Conservation (phyloP, 805 yeast genomes). For the Lipomyces japonicus region DNA sequence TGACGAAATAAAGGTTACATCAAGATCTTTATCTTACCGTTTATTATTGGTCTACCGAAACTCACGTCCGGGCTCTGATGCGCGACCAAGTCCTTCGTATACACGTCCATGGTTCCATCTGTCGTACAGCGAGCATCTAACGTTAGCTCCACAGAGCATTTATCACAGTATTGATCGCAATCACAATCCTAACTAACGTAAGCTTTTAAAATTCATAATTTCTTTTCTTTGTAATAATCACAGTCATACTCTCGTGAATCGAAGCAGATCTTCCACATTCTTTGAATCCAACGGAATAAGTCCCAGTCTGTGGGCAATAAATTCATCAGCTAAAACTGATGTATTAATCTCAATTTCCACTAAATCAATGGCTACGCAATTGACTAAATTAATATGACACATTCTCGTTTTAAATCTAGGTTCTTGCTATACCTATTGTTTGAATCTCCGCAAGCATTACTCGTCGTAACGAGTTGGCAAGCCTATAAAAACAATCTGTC, state of each 20-base stretch:
- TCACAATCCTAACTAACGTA: constrained; percentile 63
- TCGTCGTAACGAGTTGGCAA: constrained; percentile 90
- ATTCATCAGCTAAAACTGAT: constrained; percentile 94
- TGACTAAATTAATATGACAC: neutral
- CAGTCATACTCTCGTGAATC: constrained; percentile 25
- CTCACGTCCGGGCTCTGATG: constrained; percentile 43
- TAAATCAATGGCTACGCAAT: constrained; percentile 69
- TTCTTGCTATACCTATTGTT: constrained; percentile 49
- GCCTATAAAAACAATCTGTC: constrained; percentile 23
- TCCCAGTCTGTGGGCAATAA: constrained; percentile 90
- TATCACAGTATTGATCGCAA: constrained; percentile 95
- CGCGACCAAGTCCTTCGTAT: constrained; percentile 71
- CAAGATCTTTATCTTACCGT: constrained; percentile 30
- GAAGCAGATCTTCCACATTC: constrained; percentile 61
- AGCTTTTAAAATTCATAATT: neutral
- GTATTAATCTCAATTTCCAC: constrained; percentile 93
- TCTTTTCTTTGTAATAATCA: neutral
- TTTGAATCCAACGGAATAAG: constrained; percentile 81
- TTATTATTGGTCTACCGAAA: constrained; percentile 81
- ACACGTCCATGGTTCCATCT: constrained; percentile 84
- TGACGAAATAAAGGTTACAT: neutral
- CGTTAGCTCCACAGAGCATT: constrained; percentile 84
- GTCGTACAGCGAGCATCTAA: constrained; percentile 85
- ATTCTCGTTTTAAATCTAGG: neutral
- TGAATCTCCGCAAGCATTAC: constrained; percentile 95